Evolutionary conservation across 371 early-diverging fungal genomes (phyloP).

Genomic region (Mucor circinelloides): DNA sequence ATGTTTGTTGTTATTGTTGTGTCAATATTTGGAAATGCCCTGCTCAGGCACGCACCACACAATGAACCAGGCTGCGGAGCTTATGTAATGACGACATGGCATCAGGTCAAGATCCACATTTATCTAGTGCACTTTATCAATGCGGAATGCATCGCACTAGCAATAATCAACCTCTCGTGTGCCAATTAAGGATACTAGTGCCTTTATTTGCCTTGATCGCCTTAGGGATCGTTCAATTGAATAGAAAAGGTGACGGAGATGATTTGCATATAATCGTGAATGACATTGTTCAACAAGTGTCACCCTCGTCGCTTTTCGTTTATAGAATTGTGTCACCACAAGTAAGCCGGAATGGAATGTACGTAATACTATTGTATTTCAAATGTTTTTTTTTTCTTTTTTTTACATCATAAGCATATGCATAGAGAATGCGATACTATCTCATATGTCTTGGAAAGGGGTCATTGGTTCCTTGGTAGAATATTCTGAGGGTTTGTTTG

Average conservation of each 20-base stretch:
- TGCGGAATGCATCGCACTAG: not conserved
- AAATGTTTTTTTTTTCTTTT: too few species aligned
- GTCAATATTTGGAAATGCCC: not conserved
- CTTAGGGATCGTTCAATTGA: not conserved
- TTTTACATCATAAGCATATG: not conserved
- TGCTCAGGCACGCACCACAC: not conserved
- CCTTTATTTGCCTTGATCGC: too few species aligned
- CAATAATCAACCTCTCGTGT: not conserved
- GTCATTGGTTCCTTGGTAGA: not conserved
- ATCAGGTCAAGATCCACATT: not conserved
- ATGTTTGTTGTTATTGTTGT: not conserved
- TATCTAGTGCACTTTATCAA: not conserved
- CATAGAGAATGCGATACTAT: not conserved
- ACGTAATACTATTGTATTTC: not conserved
- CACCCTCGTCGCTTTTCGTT: not conserved
- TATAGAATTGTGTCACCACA: not conserved
- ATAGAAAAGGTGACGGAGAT: not conserved
- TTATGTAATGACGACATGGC: not conserved
- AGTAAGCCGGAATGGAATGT: not conserved
- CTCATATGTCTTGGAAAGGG: not conserved
- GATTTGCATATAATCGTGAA: not conserved
- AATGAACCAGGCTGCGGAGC: not conserved
- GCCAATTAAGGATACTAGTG: not conserved
- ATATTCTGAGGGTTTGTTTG: not conserved
- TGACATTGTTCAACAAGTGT: not conserved